Base-by-base conservation (phyloP, 345 rosid species). In the Salix viminalis region DNA sequence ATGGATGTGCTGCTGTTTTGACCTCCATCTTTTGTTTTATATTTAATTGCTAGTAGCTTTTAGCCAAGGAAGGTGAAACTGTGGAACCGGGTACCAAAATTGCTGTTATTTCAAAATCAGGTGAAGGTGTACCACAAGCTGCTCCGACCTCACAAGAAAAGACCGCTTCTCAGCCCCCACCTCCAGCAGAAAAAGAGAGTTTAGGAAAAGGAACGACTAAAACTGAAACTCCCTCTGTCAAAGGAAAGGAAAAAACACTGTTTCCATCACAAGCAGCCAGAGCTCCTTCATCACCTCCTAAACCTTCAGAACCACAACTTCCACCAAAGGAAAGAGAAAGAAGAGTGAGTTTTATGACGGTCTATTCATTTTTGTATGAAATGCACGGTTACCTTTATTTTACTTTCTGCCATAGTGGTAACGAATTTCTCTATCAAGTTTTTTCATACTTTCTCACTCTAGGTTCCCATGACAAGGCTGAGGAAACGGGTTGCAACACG, bases 321-420 rank as follows among this genome's bases (percentile, higher is more conserved):
- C 98, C 98, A 41, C 98, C 98, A 12, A 94, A 94, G 84, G 98
- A 92, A 30, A 88, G 96, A 77, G 98, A 94, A 89, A 94, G 97
- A 90, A 83, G 96, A 69, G 98, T 92, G 84, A 71, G 91, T 71
- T 28, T 46, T 75, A 30, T 60, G 16, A 11, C n/a, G 42, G 12
- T 37, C 67, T 44, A 21, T 26, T 42, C 8, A 13, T 42, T 70
- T 77, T 13, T 67, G 26, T 21, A 24, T 26, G 28, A 58, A 39
- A 19, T 21, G 52, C 61, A 21, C 2, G 28, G 30, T 18, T 50
- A 16, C 21, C 15, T 56, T 28, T 42, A 37, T 44, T 15, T 2
- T 37, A 34, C 52, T 37, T 30, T 13, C 46, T 52, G 48, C 30
- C 26, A 70, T 32, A 8, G 21, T 37, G 70, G 39, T 42, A 34